Percentiles rank a stretch among this genome's conserved stretches.
Evolutionary conservation across 2,329 filamentous ascomycete genomes (phyloP).

Genomic region (Periconia digitata): DNA sequence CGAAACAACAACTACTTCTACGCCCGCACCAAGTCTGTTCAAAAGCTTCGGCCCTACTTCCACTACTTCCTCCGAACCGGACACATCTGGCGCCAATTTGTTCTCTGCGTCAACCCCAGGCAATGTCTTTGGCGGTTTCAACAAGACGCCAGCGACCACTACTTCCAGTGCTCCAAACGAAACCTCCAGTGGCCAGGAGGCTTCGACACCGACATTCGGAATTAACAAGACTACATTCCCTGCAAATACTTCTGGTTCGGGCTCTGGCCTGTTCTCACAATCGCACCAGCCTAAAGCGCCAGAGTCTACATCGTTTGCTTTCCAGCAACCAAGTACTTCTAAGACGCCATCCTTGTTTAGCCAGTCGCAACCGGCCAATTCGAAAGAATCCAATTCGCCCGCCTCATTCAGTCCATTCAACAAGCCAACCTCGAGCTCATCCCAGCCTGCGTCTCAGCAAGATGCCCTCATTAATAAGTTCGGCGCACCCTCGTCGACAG

Average conservation of each 20-base stretch:
- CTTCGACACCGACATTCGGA: background rate
- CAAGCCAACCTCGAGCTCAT: slow-evolving; percentile 4
- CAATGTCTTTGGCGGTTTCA: background rate
- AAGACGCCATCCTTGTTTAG: background rate
- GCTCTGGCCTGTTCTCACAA: background rate
- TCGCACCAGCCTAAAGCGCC: background rate
- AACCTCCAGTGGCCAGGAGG: background rate
- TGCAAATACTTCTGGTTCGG: background rate
- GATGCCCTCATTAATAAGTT: background rate
- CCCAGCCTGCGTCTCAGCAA: background rate
- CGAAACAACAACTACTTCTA: background rate
- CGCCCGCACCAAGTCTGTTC: slow-evolving; percentile 7
- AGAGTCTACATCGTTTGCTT: background rate
- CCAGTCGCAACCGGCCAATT: background rate
- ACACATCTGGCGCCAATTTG: background rate
- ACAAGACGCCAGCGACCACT: background rate
- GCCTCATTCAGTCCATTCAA: slow-evolving; percentile 16
- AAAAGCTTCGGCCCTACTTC: slow-evolving; percentile 1
- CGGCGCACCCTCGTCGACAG: background rate
- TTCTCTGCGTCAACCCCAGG: background rate
- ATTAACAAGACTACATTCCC: background rate
- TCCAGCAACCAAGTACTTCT: background rate
- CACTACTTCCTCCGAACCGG: background rate
- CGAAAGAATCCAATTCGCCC: background rate
- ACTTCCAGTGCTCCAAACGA: background rate